Percentiles rank a stretch among this genome's conserved stretches.
These are phyloP conservation scores for Gossypium lobatum DNA, from an alignment of 441 rosid species.

Conservation along the genomic window DNA sequence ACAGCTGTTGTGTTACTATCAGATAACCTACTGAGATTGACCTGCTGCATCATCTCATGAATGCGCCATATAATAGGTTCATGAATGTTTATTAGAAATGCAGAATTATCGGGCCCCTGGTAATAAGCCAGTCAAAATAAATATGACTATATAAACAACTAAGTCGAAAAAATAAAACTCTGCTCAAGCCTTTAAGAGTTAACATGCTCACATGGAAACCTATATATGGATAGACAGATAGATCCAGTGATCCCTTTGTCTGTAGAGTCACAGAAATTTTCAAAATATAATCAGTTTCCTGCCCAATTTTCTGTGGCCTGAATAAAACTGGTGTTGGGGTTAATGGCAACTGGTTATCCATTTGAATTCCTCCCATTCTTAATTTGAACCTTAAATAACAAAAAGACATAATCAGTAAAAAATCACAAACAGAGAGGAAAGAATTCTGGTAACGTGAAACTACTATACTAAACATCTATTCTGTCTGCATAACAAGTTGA, in stretches of 20 bases:
- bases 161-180: not conserved
- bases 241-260: constrained; percentile 79
- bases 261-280: constrained; percentile 79
- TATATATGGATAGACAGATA: constrained; percentile 79
- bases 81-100: constrained; percentile 83
- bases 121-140: constrained; percentile 17
- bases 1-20: constrained; percentile 71
- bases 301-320: constrained; percentile 81
- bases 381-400: constrained; percentile 61
- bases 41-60: constrained; percentile 95
- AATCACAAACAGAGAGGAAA: not conserved
- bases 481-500: not conserved
- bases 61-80: constrained; percentile 99
- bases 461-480: not conserved
- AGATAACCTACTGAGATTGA: constrained; percentile 65
- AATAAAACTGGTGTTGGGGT: constrained; percentile 95
- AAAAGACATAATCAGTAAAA: not conserved
- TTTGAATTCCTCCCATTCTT: constrained; percentile 81
- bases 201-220: constrained; percentile 63
- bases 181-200: not conserved
- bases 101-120: constrained; percentile 81
- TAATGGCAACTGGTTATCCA: constrained; percentile 94
- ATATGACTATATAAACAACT: constrained; percentile 17
- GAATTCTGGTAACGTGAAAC: not conserved
- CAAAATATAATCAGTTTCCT: constrained; percentile 63